Evolutionary conservation across 1,284 basidiomycete species (phyloP).

Genomic region (Pseudozyma sp.): DNA sequence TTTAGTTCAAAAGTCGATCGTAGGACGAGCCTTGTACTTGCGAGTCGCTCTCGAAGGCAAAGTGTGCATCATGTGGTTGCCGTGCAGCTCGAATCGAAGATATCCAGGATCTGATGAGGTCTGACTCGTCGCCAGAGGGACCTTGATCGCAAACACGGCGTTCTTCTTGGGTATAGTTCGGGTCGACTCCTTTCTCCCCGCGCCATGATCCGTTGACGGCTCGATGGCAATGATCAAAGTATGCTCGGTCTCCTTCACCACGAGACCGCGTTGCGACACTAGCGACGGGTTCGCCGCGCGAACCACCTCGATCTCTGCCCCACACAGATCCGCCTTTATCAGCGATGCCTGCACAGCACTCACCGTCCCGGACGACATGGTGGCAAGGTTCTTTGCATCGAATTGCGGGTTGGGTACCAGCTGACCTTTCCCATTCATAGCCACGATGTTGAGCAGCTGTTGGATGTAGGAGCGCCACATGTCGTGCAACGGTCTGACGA

Average conservation of each 20-base stretch:
- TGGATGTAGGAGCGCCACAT: constrained; percentile 54
- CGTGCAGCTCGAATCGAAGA: constrained; percentile 46
- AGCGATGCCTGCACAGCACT: constrained; percentile 40
- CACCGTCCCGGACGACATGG: constrained; percentile 42
- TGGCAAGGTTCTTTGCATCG: constrained; percentile 18
- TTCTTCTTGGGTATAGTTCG: constrained; percentile 52
- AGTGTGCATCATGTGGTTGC: constrained; percentile 54
- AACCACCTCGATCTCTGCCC: constrained; percentile 46
- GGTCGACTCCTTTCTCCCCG: constrained; percentile 2
- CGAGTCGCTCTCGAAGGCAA: constrained; percentile 46
- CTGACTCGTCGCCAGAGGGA: constrained; percentile 21
- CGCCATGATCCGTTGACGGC: background rate
- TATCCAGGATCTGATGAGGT: constrained; percentile 2
- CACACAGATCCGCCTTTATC: constrained; percentile 53
- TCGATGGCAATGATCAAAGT: constrained; percentile 33
- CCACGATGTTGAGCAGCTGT: constrained; percentile 46
- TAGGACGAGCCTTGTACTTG: constrained; percentile 48
- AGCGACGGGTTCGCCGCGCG: constrained; percentile 46
- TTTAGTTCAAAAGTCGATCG: constrained; percentile 40
- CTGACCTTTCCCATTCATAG: constrained; percentile 31
- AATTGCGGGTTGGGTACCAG: constrained; percentile 40
- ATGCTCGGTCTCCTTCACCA: constrained; percentile 48
- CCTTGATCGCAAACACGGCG: constrained; percentile 37
- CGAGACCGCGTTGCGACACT: constrained; percentile 37
- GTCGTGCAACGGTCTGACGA: constrained; percentile 40